Conservation (phyloP, 2,329 filamentous ascomycete genomes). For the Domatiomyces catenatus region DNA sequence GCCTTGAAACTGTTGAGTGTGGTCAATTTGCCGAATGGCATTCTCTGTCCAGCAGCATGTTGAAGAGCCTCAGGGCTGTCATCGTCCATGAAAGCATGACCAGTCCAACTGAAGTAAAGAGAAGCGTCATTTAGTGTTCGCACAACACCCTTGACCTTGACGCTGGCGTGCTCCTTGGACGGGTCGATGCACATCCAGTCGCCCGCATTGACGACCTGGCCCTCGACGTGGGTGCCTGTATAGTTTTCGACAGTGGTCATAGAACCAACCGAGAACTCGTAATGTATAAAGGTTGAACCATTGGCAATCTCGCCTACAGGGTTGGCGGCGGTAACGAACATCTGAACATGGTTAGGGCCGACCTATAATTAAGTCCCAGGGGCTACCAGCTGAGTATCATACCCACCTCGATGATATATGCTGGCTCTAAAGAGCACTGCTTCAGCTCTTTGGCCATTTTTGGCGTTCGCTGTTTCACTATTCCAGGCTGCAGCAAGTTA, state of each 20-base stretch:
- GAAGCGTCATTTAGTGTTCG: not conserved
- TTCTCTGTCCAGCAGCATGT: not conserved
- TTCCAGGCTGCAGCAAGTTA: not conserved
- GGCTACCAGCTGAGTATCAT: not conserved
- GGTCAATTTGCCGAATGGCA: not conserved
- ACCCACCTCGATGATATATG: not conserved
- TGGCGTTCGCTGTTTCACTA: not conserved
- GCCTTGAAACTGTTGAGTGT: not conserved
- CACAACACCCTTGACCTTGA: not conserved
- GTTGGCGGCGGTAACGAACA: not conserved
- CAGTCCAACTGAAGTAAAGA: not conserved
- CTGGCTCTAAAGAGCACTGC: not conserved
- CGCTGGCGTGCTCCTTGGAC: not conserved
- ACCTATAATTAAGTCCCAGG: not conserved
- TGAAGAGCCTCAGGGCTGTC: not conserved
- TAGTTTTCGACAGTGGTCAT: not conserved
- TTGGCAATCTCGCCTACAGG: not conserved
- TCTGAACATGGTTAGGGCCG: not conserved
- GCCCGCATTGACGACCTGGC: not conserved
- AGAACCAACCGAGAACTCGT: not conserved
- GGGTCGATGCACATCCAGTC: not conserved
- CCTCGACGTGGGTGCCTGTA: not conserved
- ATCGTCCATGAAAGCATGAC: not conserved
- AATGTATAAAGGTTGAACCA: not conserved
- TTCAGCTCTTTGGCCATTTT: not conserved